These are phyloP conservation scores for Eimeria praecox DNA, from an alignment of 169 alveolate genomes.

Conservation along the genomic window DNA sequence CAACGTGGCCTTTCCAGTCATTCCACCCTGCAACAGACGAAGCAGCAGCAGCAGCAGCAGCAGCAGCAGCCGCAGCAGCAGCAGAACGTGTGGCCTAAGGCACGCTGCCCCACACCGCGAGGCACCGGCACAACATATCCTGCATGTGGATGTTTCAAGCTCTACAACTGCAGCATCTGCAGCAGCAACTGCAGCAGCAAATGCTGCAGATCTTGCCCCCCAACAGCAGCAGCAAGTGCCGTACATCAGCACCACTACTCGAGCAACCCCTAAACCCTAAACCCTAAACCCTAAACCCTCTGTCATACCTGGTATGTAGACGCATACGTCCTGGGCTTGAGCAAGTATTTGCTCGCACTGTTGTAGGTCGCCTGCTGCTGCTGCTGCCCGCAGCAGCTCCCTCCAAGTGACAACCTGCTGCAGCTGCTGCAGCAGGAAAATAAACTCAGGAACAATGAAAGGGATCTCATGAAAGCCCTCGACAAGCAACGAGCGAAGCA, in stretches of 20 bases:
- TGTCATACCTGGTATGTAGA: slow-evolving; percentile 69
- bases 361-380: slow-evolving; percentile 79
- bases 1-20: slow-evolving; percentile 82
- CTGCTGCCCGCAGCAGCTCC: slow-evolving; percentile 79
- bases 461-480: slow-evolving; percentile 78
- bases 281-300: background rate
- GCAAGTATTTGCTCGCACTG: slow-evolving; percentile 81
- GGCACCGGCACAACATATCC: background rate
- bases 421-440: slow-evolving; percentile 80
- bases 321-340: slow-evolving; percentile 80
- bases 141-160: background rate
- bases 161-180: background rate
- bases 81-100: background rate
- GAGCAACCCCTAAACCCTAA: background rate
- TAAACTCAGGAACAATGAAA: slow-evolving; percentile 72
- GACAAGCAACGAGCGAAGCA: slow-evolving; percentile 47
- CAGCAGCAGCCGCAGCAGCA: slow-evolving; percentile 4
- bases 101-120: background rate
- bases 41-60: slow-evolving; percentile 33
- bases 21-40: slow-evolving; percentile 66
- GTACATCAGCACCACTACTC: background rate
- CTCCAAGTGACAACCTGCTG: slow-evolving; percentile 82
- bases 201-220: background rate
- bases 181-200: slow-evolving; percentile 29
- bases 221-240: background rate